phyloP scores from a whole-genome alignment of 2,329 filamentous ascomycete genomes.

The Leptographium lundbergii region DNA sequence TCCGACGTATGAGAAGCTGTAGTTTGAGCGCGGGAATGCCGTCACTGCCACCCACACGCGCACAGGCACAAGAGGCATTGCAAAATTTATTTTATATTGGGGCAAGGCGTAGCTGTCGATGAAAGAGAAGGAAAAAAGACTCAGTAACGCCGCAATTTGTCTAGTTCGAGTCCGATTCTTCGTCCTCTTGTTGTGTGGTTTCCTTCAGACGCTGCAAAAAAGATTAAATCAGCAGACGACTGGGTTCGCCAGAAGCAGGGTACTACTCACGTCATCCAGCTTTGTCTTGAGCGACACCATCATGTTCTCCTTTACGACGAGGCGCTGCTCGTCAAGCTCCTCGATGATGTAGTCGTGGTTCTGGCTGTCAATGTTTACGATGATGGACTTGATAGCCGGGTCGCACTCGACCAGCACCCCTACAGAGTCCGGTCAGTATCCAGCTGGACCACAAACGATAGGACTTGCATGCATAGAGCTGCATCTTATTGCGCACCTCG shows the following conservation, averaged over 20 bases:
- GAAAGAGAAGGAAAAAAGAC: neutral
- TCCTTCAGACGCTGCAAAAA: conserved; percentile 17
- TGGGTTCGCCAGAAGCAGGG: too few species aligned
- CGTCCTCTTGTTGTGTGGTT: conserved; percentile 20
- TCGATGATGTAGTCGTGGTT: conserved; percentile 67
- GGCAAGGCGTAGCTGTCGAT: neutral
- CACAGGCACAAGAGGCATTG: neutral
- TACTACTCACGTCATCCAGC: conserved; percentile 49
- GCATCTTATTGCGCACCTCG: conserved; percentile 1
- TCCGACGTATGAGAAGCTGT: conserved; percentile 78
- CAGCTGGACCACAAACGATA: neutral
- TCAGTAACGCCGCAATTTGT: neutral
- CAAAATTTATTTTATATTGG: neutral
- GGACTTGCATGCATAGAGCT: neutral
- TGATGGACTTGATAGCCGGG: conserved; percentile 78
- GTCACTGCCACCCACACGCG: neutral
- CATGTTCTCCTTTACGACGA: conserved; percentile 65
- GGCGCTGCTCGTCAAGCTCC: conserved; percentile 64
- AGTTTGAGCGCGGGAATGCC: conserved; percentile 7
- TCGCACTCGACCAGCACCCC: conserved; percentile 72
- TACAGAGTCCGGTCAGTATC: neutral
- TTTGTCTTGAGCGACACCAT: conserved; percentile 52
- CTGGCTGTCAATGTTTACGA: conserved; percentile 60
- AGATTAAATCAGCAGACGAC: neutral
- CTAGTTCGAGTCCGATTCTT: conserved; percentile 14